Evolutionary conservation across 2,329 filamentous ascomycete genomes (phyloP).

Genomic region (Didymella exigua): DNA sequence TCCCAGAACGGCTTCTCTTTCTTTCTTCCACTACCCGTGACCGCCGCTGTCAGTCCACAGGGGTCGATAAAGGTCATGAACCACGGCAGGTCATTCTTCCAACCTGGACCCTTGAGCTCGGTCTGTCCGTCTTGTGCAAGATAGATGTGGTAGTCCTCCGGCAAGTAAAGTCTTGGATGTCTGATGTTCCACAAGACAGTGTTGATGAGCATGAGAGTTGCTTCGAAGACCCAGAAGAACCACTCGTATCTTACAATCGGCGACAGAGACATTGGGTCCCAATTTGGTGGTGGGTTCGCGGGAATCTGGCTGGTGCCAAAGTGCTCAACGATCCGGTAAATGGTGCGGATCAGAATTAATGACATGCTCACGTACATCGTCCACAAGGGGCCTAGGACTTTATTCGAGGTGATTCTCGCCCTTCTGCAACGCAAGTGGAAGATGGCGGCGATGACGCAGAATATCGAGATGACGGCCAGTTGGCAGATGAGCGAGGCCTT

Average conservation of each 20-base stretch:
- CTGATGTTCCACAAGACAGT: conserved; percentile 56
- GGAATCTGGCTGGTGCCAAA: conserved; percentile 56
- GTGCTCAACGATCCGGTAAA: conserved; percentile 59
- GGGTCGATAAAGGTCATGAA: too few relatives aligned
- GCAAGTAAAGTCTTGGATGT: conserved; percentile 57
- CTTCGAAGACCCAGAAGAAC: conserved; percentile 60
- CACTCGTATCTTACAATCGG: conserved; percentile 53
- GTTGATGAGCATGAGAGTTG: conserved; percentile 56
- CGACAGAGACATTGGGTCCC: conserved; percentile 33
- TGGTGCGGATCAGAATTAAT: conserved; percentile 53
- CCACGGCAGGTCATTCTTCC: too few relatives aligned
- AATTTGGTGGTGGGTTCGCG: conserved; percentile 39
- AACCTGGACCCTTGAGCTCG: conserved; percentile 26
- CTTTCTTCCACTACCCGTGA: too few relatives aligned
- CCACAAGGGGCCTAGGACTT: conserved; percentile 49
- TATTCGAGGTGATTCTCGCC: conserved; percentile 50
- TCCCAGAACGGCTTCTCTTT: too few relatives aligned
- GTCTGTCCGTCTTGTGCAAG: conserved; percentile 41
- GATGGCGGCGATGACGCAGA: conserved; percentile 50
- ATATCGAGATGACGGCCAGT: conserved; percentile 53
- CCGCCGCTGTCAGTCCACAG: too few relatives aligned
- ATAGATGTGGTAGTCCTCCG: conserved; percentile 57
- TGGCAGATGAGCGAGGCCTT: conserved; percentile 58
- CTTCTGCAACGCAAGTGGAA: conserved; percentile 53
- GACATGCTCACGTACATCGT: conserved; percentile 54